Evolutionary conservation across 148 eudicot genomes (phyloP).

Genomic region (Simmondsia chinensis): DNA sequence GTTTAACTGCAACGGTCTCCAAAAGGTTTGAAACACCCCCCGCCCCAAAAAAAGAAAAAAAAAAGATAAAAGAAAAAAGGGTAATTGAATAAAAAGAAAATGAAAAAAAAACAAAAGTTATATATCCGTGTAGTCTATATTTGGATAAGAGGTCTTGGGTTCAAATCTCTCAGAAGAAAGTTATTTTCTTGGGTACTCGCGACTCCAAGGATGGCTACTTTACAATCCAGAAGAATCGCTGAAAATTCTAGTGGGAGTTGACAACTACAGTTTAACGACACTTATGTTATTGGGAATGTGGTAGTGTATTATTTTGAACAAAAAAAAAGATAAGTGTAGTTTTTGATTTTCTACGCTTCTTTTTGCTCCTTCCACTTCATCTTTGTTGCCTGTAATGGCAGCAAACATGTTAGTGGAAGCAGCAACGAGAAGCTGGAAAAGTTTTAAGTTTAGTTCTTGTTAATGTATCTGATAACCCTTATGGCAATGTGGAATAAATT

Average conservation of each 20-base stretch:
- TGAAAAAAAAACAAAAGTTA: background rate
- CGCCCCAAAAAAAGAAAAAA: background rate
- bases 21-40: constrained; percentile 4
- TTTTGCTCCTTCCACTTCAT: constrained; percentile 96
- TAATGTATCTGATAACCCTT: background rate
- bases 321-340: constrained; percentile 2
- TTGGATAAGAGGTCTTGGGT: background rate
- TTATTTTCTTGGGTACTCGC: too few relatives aligned
- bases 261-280: too few relatives aligned
- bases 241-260: too few relatives aligned
- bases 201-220: too few relatives aligned
- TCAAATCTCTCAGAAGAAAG: too few relatives aligned
- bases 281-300: too few relatives aligned
- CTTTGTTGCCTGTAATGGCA: constrained; percentile 45
- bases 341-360: constrained; percentile 71
- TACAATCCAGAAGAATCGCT: too few relatives aligned
- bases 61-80: background rate
- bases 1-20: too few relatives aligned
- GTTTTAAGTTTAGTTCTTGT: constrained; percentile 23
- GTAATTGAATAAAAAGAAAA: background rate
- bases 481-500: too few relatives aligned
- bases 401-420: constrained; percentile 76
- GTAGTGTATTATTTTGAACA: constrained; percentile 14
- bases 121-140: too few relatives aligned
- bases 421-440: constrained; percentile 93